Evolutionary conservation across 2,329 filamentous ascomycete species (phyloP).

Genomic region (Aspergillus oerlinghausenensis): DNA sequence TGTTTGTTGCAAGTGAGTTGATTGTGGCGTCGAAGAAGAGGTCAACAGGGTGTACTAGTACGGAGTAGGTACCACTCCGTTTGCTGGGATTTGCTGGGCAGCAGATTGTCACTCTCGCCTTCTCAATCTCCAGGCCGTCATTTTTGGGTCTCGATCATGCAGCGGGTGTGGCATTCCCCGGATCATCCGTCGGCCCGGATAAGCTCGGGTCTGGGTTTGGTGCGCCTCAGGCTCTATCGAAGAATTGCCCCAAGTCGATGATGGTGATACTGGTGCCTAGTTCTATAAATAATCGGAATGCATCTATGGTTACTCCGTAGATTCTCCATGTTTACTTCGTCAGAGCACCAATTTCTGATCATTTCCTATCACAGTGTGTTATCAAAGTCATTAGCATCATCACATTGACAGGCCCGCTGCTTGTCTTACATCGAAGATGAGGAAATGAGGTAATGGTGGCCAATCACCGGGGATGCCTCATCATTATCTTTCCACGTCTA

Average conservation of each 20-base stretch:
- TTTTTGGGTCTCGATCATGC: conserved; percentile 21
- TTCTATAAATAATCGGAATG: background rate
- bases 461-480: background rate
- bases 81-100: background rate
- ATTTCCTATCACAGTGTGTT: background rate
- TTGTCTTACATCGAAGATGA: background rate
- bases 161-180: conserved; percentile 12
- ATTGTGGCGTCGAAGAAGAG: background rate
- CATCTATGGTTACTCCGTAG: background rate
- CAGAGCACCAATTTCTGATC: background rate
- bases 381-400: background rate
- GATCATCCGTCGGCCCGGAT: conserved; percentile 17
- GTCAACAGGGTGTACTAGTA: background rate
- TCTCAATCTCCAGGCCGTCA: conserved; percentile 12
- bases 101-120: conserved; percentile 11
- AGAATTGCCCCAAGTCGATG: background rate
- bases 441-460: background rate
- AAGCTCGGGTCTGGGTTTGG: conserved; percentile 1
- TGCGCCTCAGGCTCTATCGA: background rate
- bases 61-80: background rate
- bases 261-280: background rate
- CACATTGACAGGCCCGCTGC: background rate
- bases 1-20: background rate
- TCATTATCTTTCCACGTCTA: background rate
- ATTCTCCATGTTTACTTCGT: background rate